Base-by-base conservation (phyloP, 768 basidiomycete genomes). In the Kwoniella botswanensis region DNA sequence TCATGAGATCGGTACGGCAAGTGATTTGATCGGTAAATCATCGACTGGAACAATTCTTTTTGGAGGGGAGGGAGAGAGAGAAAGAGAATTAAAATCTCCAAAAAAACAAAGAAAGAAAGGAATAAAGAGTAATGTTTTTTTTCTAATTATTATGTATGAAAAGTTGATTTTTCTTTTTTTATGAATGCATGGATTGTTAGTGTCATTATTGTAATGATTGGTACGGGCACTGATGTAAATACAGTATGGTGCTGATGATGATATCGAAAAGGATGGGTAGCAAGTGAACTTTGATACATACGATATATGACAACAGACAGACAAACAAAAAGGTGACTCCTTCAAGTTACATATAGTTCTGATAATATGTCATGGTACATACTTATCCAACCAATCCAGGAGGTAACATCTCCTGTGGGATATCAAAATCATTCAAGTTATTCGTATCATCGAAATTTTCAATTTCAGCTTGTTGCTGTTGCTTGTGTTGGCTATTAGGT, bases 401-500 rank as follows among this genome's bases (percentile, higher is more conserved):
- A 44, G 59, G 59, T 61, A 61, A 61, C 59, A 61, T 61, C 13
- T 61, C 59, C 15, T 10, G 13, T 15, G 59, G 42, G n/a, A 61
- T 61, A 61, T 61, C 42, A 43, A 61, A 61, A 11, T 61, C 59
- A 42, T 44, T 43, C 18, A 61, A 61, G 22, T 61, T 61, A 55
- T 24, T 55, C 17, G 17, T n/a, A 43, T 61, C 59, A 61, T 61
- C 21, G 7, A 17, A 17, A 61, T 61, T 17, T 9, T 44, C 59
- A 15, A 26, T 21, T 61, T 61, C 59, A 43, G 21, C 41, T n/a
- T 42, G 26, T 26, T 26, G 26, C n/a, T 61, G 18, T 43, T 22
- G 17, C 35, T 21, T 22, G 9, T 61, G 46, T 50, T 18, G 15
- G n/a, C 22, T 56, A 26, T 56, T 4, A 29, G 57, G 15, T 1